phyloP scores from a whole-genome alignment of 768 basidiomycete species.

The Pisolithus tinctorius region DNA sequence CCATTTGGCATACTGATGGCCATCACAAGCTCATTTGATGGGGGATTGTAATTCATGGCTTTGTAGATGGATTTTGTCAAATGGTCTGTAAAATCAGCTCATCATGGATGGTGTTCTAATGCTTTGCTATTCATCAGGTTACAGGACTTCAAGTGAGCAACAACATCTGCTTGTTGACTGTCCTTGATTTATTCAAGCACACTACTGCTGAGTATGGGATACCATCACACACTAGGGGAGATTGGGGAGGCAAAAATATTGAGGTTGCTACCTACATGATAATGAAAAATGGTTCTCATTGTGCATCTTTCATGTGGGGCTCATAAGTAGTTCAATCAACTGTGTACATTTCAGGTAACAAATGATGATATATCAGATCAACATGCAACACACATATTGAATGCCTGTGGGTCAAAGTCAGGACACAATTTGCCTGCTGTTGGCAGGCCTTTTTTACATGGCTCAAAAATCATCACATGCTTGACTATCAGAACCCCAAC shows the following conservation, averaged over 20 bases:
- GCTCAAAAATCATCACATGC: slow-evolving; percentile 11
- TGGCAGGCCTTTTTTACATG: slow-evolving; percentile 23
- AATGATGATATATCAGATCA: slow-evolving; percentile 11
- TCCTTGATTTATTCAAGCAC: slow-evolving; percentile 10
- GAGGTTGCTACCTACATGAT: slow-evolving; percentile 24
- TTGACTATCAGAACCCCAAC: background rate
- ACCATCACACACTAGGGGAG: too few relatives aligned
- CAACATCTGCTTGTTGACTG: slow-evolving; percentile 26
- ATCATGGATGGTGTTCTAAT: background rate
- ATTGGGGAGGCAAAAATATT: slow-evolving; percentile 34
- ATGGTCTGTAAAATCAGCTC: slow-evolving; percentile 10
- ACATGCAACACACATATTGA: slow-evolving; percentile 24
- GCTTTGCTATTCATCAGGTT: slow-evolving; percentile 11
- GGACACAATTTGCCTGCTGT: slow-evolving; percentile 15
- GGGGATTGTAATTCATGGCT: slow-evolving; percentile 21
- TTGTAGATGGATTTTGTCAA: slow-evolving; percentile 22
- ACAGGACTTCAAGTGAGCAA: slow-evolving; percentile 27
- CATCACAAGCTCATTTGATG: too few relatives aligned
- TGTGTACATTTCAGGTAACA: background rate
- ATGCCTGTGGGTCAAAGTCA: slow-evolving; percentile 24
- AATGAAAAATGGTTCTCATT: slow-evolving; percentile 9
- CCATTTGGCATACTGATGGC: slow-evolving; percentile 19
- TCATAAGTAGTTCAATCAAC: slow-evolving; percentile 14
- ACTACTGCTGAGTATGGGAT: slow-evolving; percentile 19
- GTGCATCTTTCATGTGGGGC: slow-evolving; percentile 35